Evolutionary conservation across 352 stramenopile species (phyloP).

Genomic region (Halophytophthora polymorphica): DNA sequence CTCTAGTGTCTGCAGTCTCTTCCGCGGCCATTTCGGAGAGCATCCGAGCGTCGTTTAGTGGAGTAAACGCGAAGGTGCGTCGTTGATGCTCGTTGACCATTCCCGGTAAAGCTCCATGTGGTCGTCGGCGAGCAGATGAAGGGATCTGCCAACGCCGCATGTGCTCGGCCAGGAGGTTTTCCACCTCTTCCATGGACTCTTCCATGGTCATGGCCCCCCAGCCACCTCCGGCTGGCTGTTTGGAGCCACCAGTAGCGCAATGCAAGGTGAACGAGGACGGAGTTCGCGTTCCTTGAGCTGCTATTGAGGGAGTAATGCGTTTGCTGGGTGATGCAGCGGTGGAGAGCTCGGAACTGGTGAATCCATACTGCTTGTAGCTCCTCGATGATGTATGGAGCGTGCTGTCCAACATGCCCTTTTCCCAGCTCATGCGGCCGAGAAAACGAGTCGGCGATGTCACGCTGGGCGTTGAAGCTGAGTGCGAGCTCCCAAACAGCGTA

Average conservation of each 20-base stretch:
- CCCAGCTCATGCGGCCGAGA: conserved; percentile 41
- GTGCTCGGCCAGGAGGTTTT: conserved; percentile 31
- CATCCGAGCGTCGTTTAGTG: conserved; percentile 23
- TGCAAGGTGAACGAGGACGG: not conserved
- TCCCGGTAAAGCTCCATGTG: conserved; percentile 9
- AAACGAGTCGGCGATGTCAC: conserved; percentile 16
- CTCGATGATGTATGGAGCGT: not conserved
- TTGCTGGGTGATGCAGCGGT: not conserved
- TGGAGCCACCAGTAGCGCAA: too few species aligned
- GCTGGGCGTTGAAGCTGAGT: too few species aligned
- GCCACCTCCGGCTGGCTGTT: not conserved
- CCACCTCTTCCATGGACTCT: conserved; percentile 35
- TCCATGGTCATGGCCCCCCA: conserved; percentile 20
- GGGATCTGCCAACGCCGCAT: conserved; percentile 9
- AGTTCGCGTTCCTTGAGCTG: too few species aligned
- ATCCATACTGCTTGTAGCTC: too few species aligned
- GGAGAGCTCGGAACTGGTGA: too few species aligned
- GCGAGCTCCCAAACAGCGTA: too few species aligned
- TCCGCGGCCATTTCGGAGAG: conserved; percentile 11
- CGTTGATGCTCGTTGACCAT: not conserved
- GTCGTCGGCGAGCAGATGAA: conserved; percentile 11
- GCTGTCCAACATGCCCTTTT: conserved; percentile 29
- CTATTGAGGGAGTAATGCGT: not conserved
- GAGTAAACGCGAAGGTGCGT: conserved; percentile 27
- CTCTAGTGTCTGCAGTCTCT: not conserved